phyloP scores from a whole-genome alignment of 306 rosid genomes.

The Lathyrus aphaca region DNA sequence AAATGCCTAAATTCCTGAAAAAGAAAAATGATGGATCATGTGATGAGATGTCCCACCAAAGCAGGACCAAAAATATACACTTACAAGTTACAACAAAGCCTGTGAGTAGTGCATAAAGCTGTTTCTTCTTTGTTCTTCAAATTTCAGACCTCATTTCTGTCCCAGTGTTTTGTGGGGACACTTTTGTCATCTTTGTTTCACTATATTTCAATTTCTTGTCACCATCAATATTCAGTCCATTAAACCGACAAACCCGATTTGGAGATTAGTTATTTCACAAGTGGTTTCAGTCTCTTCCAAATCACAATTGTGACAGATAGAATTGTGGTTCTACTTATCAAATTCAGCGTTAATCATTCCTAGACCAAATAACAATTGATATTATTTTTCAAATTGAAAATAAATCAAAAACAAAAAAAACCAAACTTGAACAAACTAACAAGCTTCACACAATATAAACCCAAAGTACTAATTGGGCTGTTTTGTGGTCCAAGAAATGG shows the following conservation, averaged over 20 bases:
- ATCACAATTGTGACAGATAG: no score
- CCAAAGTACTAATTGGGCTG: conserved; percentile 24
- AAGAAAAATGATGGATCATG: conserved; percentile 15
- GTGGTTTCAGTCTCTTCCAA: no score
- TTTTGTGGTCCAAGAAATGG: conserved; percentile 35
- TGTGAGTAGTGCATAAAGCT: conserved; percentile 9
- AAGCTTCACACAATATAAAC: not conserved
- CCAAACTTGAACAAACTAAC: not conserved
- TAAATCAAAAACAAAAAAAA: not conserved
- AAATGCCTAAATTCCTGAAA: not conserved
- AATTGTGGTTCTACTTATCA: no score
- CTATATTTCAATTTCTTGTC: not conserved
- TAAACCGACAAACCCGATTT: no score
- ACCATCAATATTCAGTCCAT: no score
- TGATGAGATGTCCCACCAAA: conserved; percentile 24
- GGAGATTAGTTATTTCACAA: no score
- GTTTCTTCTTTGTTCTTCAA: conserved; percentile 1
- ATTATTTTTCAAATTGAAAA: not conserved
- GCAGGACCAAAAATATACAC: not conserved
- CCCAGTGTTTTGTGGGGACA: conserved; percentile 2
- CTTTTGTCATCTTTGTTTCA: not conserved
- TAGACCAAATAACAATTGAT: no score
- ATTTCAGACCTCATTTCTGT: conserved; percentile 23
- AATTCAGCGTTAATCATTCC: no score
- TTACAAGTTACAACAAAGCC: conserved; percentile 11